Evolutionary conservation across 768 basidiomycete genomes (phyloP).

Genomic region (Cantharellus anzutake): DNA sequence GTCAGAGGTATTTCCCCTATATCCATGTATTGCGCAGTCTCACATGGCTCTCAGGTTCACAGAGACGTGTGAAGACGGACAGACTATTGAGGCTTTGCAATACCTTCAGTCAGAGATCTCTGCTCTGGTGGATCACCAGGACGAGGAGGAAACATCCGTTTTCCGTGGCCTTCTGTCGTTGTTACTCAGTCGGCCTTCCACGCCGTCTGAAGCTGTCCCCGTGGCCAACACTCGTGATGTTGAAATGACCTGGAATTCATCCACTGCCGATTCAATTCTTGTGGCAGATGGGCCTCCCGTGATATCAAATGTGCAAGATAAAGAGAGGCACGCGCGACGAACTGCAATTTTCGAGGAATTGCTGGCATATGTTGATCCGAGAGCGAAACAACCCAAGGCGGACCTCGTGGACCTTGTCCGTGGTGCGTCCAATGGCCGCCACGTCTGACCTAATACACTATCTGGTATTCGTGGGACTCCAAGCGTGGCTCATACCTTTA

Average conservation of each 20-base stretch:
- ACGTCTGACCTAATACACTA: too few species aligned
- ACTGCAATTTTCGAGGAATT: conserved; percentile 51
- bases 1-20: conserved; percentile 35
- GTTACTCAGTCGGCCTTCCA: not conserved
- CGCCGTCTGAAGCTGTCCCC: not conserved
- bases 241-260: not conserved
- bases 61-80: conserved; percentile 54
- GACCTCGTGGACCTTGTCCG: conserved; percentile 41
- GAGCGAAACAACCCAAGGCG: conserved; percentile 46
- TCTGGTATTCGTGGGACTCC: too few species aligned
- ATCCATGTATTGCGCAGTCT: not conserved
- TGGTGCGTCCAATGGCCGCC: not conserved
- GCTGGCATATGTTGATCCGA: conserved; percentile 40
- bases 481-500: too few species aligned
- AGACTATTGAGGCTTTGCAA: conserved; percentile 42
- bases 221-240: not conserved
- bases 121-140: conserved; percentile 47
- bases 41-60: conserved; percentile 34
- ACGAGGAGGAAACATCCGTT: conserved; percentile 35
- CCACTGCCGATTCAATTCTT: not conserved
- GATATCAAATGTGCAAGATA: conserved; percentile 16
- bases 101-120: conserved; percentile 57
- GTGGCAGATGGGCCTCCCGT: conserved; percentile 10
- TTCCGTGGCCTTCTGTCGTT: conserved; percentile 42
- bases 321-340: conserved; percentile 39